Conservation (phyloP, 2,329 filamentous ascomycete species). For the Calonectria leucothoes region DNA sequence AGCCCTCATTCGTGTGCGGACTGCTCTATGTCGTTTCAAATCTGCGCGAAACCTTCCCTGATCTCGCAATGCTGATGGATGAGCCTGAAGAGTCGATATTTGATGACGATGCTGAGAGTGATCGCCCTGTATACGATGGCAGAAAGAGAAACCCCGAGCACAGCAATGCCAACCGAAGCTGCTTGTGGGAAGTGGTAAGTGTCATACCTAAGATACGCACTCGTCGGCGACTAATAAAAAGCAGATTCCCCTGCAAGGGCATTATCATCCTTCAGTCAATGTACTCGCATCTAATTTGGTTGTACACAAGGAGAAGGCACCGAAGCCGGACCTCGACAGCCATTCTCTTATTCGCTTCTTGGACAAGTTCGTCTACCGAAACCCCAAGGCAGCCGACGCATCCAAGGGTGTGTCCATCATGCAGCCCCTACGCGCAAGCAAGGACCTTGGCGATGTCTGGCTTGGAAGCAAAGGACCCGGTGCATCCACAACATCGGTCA, state of each 20-base stretch:
- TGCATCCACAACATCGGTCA: slow-evolving; percentile 65
- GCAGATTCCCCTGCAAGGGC: slow-evolving; percentile 59
- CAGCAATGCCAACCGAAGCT: slow-evolving; percentile 92
- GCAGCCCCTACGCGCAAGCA: slow-evolving; percentile 79
- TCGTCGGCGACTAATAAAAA: slow-evolving; percentile 32
- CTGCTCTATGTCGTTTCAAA: slow-evolving; percentile 91
- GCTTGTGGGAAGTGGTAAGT: slow-evolving; percentile 89
- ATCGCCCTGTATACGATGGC: slow-evolving; percentile 76
- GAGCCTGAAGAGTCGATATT: slow-evolving; percentile 78
- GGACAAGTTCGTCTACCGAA: slow-evolving; percentile 98
- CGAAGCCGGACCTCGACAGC: slow-evolving; percentile 90
- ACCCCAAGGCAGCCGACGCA: slow-evolving; percentile 78
- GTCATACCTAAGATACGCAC: neutral
- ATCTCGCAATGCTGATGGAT: slow-evolving; percentile 80
- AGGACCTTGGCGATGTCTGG: slow-evolving; percentile 66
- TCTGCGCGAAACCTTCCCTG: slow-evolving; percentile 82
- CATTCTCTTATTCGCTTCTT: slow-evolving; percentile 96
- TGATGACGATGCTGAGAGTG: slow-evolving; percentile 68
- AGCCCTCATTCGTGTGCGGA: slow-evolving; percentile 92
- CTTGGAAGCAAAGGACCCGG: slow-evolving; percentile 63
- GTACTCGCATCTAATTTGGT: slow-evolving; percentile 83
- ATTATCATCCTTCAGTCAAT: slow-evolving; percentile 94
- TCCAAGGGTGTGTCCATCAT: slow-evolving; percentile 91
- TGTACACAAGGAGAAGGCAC: slow-evolving; percentile 75
- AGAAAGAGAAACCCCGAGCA: slow-evolving; percentile 92